Percentiles rank a stretch among this genome's conserved stretches.
Conservation (phyloP, 805 yeast species). For the Candida krabiensis region DNA sequence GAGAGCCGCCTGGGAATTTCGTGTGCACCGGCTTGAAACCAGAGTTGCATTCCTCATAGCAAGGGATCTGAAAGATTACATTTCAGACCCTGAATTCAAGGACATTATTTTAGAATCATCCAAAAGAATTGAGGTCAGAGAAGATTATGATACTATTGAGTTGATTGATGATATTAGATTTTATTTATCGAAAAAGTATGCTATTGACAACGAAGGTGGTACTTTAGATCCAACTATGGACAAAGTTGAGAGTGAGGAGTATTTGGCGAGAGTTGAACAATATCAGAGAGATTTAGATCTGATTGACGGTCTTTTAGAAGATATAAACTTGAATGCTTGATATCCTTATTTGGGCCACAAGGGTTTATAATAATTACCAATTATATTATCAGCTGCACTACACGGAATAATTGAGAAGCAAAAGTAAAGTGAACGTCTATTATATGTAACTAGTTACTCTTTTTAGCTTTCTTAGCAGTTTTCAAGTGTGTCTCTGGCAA, state of each 20-base stretch:
- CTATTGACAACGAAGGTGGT: slow-evolving; percentile 28
- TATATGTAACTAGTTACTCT: slow-evolving; percentile 20
- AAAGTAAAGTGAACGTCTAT: neutral
- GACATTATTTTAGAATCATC: slow-evolving; percentile 37
- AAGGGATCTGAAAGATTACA: slow-evolving; percentile 40
- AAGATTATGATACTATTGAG: slow-evolving; percentile 79
- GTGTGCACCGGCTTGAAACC: slow-evolving; percentile 64
- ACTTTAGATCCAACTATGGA: slow-evolving; percentile 16
- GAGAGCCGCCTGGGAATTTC: slow-evolving; percentile 65
- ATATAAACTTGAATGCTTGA: slow-evolving; percentile 44
- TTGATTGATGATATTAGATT: slow-evolving; percentile 75
- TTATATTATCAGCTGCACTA: too few species aligned
- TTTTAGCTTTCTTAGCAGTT: slow-evolving; percentile 33
- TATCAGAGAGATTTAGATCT: slow-evolving; percentile 38
- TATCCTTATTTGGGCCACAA: too few species aligned
- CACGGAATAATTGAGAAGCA: too few species aligned
- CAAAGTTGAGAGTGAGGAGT: slow-evolving; percentile 11
- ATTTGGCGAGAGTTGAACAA: slow-evolving; percentile 20
- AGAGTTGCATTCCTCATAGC: slow-evolving; percentile 62
- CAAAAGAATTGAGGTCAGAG: slow-evolving; percentile 53
- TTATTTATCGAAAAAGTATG: slow-evolving; percentile 46
- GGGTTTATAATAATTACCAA: too few species aligned
- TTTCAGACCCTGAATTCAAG: slow-evolving; percentile 39
- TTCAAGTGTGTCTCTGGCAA: slow-evolving; percentile 55
- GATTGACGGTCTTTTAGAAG: slow-evolving; percentile 41